Evolutionary conservation across 768 basidiomycete genomes (phyloP), one percentile per base, ranked within the genome.

Genomic region (Suillus subalutaceus): DNA sequence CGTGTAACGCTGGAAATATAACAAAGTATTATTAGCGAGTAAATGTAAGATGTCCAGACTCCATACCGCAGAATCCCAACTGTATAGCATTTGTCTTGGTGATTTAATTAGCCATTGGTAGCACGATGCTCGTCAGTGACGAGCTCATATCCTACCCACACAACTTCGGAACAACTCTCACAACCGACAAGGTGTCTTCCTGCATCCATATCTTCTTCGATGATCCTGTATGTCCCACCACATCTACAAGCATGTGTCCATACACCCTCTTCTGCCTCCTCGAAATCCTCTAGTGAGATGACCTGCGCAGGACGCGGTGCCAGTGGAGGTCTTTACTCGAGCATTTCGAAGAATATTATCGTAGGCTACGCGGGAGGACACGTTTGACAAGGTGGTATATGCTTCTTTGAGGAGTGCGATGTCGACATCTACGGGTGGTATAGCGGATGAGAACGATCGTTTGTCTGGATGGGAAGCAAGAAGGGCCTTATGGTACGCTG

Each of bases 101-200:
- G 5, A 37, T n/a, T 15, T 4, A 18, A 35, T 16, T 32, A 64
- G 10, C 20, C 35, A 32, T 23, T 15, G 4, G n/a, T 40, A 32
- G 40, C n/a, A 16, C 37, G 62, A n/a, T 35, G 37, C 41, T 78
- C 80, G 8, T 70, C 77, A 50, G 81, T 80, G 23, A 74, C 79
- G 15, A 84, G 72, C 76, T 94, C 90, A 71, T 93, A 94, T 1
- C 93, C 93, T n/a, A 88, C 90, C 91, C 92, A 94, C 1, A 94
- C 80, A 10, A 86, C 87, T 75, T 94, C 93, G 18, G 93, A 95
- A 73, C 93, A 94, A 63, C 86, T 85, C 63, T 78, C 84, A 69
- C 93, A 95, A 2, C 84, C 87, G 12, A 93, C 79, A 7, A 94
- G 81, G 74, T 94, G 93, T 59, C 80, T 80, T n/a, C 86, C 93